These are phyloP conservation scores for Lactuca saligna DNA, from an alignment of 129 eudicot species.

Conservation along the genomic window DNA sequence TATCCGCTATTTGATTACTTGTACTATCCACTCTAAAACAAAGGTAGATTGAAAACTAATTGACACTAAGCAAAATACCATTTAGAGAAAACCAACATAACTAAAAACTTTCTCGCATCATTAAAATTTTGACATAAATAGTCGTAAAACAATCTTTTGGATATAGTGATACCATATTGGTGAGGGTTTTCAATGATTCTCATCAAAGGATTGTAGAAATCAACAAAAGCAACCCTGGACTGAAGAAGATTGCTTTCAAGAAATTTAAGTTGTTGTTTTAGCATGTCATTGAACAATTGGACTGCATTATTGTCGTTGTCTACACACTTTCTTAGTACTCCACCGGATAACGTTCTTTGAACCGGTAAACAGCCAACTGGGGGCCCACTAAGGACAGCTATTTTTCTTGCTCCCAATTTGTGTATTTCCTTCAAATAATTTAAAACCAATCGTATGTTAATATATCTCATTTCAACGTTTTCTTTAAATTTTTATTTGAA, in stretches of 20 bases:
- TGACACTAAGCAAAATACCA: too few relatives aligned
- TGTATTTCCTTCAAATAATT: conserved; percentile 46
- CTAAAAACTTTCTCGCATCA: not conserved
- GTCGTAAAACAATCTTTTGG: not conserved
- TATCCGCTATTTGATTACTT: too few relatives aligned
- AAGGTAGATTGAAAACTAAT: too few relatives aligned
- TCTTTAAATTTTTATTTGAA: too few relatives aligned
- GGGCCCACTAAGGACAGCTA: conserved; percentile 49
- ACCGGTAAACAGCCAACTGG: conserved; percentile 72
- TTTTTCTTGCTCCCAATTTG: conserved; percentile 59
- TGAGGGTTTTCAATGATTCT: conserved; percentile 40
- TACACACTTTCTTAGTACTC: conserved; percentile 43
- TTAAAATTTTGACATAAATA: not conserved
- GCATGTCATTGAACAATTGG: conserved; percentile 42
- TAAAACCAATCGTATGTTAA: not conserved
- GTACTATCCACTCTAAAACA: too few relatives aligned
- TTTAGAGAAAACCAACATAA: not conserved
- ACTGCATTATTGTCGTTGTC: conserved; percentile 39
- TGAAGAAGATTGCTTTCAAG: conserved; percentile 28
- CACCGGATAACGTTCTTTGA: conserved; percentile 70
- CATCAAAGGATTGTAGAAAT: conserved; percentile 42
- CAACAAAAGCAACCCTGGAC: conserved; percentile 43
- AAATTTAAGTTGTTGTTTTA: conserved; percentile 28
- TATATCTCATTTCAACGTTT: not conserved
- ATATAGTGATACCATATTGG: conserved; percentile 32